These are phyloP conservation scores for Neonectria punicea DNA, from an alignment of 2,329 filamentous ascomycete genomes.

Conservation along the genomic window DNA sequence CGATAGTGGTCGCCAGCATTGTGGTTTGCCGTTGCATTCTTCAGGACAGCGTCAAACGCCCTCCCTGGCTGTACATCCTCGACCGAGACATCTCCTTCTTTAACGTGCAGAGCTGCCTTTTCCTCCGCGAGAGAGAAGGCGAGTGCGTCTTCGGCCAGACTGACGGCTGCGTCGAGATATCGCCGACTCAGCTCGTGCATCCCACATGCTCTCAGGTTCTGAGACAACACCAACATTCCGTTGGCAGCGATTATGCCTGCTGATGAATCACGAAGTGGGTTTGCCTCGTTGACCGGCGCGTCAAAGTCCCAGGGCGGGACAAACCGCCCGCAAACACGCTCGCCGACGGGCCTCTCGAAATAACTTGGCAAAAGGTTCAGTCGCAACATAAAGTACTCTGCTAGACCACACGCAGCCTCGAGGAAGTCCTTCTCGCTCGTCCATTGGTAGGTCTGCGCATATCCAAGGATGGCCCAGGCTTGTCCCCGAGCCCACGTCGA, in stretches of 20 bases:
- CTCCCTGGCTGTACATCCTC: constrained; percentile 1
- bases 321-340: constrained; percentile 34
- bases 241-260: constrained; percentile 53
- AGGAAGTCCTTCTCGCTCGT: constrained; percentile 57
- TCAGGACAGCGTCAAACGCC: constrained; percentile 44
- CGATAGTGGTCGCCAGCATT: constrained; percentile 43
- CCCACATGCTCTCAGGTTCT: constrained; percentile 41
- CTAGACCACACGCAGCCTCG: constrained; percentile 56
- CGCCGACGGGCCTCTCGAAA: constrained; percentile 38
- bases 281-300: constrained; percentile 49
- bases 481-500: constrained; percentile 65
- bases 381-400: constrained; percentile 60
- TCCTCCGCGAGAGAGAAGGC: constrained; percentile 40
- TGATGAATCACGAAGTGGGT: constrained; percentile 50
- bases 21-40: constrained; percentile 46
- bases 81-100: not conserved
- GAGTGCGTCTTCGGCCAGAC: constrained; percentile 46
- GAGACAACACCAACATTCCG: constrained; percentile 51
- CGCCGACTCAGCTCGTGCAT: constrained; percentile 26
- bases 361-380: constrained; percentile 48
- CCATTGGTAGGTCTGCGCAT: constrained; percentile 60
- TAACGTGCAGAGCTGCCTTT: constrained; percentile 5
- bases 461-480: constrained; percentile 62
- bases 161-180: constrained; percentile 43
- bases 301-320: constrained; percentile 59